Evolutionary conservation across 2,329 filamentous ascomycete genomes (phyloP).

Genomic region (Leptographium flavum): DNA sequence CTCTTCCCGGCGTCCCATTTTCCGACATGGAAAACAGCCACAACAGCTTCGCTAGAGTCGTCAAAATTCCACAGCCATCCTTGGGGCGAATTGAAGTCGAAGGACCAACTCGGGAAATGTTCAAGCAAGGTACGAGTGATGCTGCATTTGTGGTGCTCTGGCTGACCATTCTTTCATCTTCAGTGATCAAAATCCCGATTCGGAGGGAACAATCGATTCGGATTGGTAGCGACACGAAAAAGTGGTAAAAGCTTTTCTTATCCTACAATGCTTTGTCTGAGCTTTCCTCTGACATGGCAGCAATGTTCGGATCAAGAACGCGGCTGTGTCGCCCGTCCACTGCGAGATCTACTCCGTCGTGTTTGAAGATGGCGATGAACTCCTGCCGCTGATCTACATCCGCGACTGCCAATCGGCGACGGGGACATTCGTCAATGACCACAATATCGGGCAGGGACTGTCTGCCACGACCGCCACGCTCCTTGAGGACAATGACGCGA

Average conservation of each 20-base stretch:
- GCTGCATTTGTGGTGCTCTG: neutral
- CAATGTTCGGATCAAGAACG: conserved; percentile 25
- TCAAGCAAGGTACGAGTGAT: conserved; percentile 8
- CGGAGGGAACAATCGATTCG: conserved; percentile 7
- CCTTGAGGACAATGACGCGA: conserved; percentile 34
- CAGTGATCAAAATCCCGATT: conserved; percentile 9
- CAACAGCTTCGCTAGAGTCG: neutral
- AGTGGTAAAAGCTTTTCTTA: conserved; percentile 12
- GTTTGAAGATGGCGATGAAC: conserved; percentile 24
- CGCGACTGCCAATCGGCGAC: conserved; percentile 39
- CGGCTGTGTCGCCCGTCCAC: conserved; percentile 34
- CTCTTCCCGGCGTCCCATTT: neutral
- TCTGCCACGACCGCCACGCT: conserved; percentile 28
- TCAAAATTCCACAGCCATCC: neutral
- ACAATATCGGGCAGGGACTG: conserved; percentile 25
- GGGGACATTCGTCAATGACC: conserved; percentile 37
- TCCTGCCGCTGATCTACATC: conserved; percentile 30
- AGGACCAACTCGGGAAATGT: conserved; percentile 3
- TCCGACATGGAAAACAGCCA: neutral
- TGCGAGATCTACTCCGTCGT: conserved; percentile 40
- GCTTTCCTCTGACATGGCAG: conserved; percentile 12
- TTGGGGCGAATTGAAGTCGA: conserved; percentile 6
- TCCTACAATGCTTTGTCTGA: neutral
- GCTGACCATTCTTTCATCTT: neutral
- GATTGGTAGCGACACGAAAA: conserved; percentile 15